phyloP scores from a whole-genome alignment of 306 rosid species.

The Vicia villosa region DNA sequence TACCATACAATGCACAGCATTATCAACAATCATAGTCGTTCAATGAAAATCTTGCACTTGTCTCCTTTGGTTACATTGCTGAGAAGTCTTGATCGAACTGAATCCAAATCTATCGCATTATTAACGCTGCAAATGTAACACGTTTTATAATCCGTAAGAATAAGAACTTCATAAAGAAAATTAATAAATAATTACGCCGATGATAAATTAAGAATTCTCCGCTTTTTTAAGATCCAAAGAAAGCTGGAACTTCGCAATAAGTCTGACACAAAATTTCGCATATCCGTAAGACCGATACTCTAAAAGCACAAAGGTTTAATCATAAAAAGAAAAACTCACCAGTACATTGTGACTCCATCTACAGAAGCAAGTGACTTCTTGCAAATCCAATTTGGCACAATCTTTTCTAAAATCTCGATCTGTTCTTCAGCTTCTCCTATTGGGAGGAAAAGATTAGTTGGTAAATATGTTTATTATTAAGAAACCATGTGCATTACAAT shows the following conservation, averaged over 20 bases:
- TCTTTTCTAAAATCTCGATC: conserved; percentile 51
- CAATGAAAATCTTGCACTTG: conserved; percentile 1
- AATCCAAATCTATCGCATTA: conserved; percentile 45
- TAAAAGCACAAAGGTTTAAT: background rate
- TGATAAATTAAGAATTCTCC: background rate
- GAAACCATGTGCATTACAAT: conserved; percentile 14
- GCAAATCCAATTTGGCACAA: conserved; percentile 65
- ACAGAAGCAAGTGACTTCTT: conserved; percentile 43
- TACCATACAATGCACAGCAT: background rate
- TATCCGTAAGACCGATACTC: background rate
- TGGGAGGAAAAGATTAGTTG: conserved; percentile 31
- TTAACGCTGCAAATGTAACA: conserved; percentile 47
- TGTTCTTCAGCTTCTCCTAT: conserved; percentile 70
- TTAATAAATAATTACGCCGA: background rate
- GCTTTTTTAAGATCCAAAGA: background rate
- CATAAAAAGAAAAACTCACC: conserved; percentile 42
- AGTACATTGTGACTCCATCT: conserved; percentile 52
- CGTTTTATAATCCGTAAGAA: background rate
- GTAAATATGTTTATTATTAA: conserved; percentile 22
- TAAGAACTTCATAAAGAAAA: conserved; percentile 12
- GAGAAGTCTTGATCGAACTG: conserved; percentile 46
- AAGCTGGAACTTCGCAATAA: background rate
- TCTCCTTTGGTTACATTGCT: conserved; percentile 4
- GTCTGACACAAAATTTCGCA: background rate
- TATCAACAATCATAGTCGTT: background rate